Conservation (phyloP, 495 filamentous ascomycete genomes). For the Annulohypoxylon bovei region DNA sequence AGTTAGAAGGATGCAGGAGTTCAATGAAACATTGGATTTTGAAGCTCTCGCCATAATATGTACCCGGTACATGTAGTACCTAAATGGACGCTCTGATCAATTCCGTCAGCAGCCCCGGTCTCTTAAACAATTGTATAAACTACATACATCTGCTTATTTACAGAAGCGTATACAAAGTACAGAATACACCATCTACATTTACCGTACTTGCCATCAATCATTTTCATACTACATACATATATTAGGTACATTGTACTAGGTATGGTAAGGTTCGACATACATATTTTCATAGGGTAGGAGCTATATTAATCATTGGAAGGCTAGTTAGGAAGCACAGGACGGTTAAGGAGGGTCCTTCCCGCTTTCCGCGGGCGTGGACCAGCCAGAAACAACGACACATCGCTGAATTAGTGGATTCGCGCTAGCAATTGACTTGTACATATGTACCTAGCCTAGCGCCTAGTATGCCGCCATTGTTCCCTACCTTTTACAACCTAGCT, state of each 20-base stretch:
- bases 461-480: slow-evolving; percentile 37
- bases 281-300: slow-evolving; percentile 17
- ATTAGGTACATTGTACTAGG: background rate
- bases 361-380: slow-evolving; percentile 43
- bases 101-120: background rate
- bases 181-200: background rate
- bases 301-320: background rate
- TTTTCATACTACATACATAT: background rate
- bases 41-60: background rate
- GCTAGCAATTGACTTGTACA: slow-evolving; percentile 26
- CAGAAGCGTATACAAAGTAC: background rate
- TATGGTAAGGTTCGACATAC: slow-evolving; percentile 37
- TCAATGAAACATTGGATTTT: slow-evolving; percentile 7
- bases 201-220: background rate
- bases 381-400: slow-evolving; percentile 30
- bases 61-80: background rate
- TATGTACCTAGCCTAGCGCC: slow-evolving; percentile 5
- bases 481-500: slow-evolving; percentile 16
- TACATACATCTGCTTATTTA: background rate
- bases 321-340: slow-evolving; percentile 19
- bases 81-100: background rate
- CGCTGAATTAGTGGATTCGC: slow-evolving; percentile 26
- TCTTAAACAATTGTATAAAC: background rate
- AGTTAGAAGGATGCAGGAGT: slow-evolving; percentile 24
- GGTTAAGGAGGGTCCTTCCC: slow-evolving; percentile 43